phyloP scores from a whole-genome alignment of 805 yeast species.

The Wickerhamiella cacticola region DNA sequence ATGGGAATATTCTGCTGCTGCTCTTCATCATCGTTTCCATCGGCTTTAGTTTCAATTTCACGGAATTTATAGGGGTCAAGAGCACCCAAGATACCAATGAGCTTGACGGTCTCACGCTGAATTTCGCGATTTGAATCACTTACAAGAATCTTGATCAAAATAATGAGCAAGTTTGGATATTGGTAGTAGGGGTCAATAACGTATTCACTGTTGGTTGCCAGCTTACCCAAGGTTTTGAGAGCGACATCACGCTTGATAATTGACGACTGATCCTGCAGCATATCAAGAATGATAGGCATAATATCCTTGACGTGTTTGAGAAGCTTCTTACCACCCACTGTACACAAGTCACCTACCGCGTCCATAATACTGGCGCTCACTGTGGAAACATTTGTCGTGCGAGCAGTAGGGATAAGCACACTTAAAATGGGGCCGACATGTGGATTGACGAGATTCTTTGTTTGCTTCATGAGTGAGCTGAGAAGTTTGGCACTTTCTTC shows the following conservation, averaged over 20 bases:
- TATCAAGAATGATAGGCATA: slow-evolving; percentile 79
- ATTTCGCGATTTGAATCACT: slow-evolving; percentile 59
- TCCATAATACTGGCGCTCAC: slow-evolving; percentile 78
- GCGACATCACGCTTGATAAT: slow-evolving; percentile 82
- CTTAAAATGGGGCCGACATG: slow-evolving; percentile 86
- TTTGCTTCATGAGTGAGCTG: slow-evolving; percentile 59
- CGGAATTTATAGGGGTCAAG: slow-evolving; percentile 92
- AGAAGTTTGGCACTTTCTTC: slow-evolving; percentile 79
- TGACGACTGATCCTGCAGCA: slow-evolving; percentile 88
- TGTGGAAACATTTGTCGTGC: slow-evolving; percentile 51
- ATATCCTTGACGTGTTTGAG: slow-evolving; percentile 55
- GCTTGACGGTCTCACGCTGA: slow-evolving; percentile 75
- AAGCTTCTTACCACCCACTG: slow-evolving; percentile 80
- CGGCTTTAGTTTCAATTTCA: slow-evolving; percentile 68
- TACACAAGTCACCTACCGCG: slow-evolving; percentile 80
- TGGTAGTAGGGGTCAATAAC: slow-evolving; percentile 88
- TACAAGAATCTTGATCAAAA: slow-evolving; percentile 67
- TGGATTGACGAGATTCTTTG: slow-evolving; percentile 75
- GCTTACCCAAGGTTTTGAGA: slow-evolving; percentile 70
- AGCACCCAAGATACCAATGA: slow-evolving; percentile 91
- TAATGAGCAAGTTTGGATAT: slow-evolving; percentile 77
- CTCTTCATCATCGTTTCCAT: slow-evolving; percentile 28
- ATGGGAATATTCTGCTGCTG: slow-evolving; percentile 84
- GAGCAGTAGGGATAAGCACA: slow-evolving; percentile 63
- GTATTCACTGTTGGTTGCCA: slow-evolving; percentile 84